Evolutionary conservation across 2,329 filamentous ascomycete species (phyloP).

Genomic region (Aspergillus novofumigatus): DNA sequence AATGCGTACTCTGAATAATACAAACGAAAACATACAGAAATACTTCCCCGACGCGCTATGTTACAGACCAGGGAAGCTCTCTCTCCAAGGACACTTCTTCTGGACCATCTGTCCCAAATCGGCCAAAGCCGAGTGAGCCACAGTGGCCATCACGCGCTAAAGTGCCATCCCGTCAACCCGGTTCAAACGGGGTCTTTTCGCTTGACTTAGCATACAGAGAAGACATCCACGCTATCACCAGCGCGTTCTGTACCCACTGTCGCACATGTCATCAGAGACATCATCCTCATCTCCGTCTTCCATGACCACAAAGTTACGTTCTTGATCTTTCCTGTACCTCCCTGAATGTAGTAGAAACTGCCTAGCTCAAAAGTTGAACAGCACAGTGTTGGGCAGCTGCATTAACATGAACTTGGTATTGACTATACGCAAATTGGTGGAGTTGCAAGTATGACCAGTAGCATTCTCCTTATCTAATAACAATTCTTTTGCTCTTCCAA

Average conservation of each 20-base stretch:
- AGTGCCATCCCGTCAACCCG: slow-evolving; percentile 25
- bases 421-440: neutral
- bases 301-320: no score
- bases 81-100: no score
- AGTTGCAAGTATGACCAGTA: neutral
- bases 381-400: no score
- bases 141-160: neutral
- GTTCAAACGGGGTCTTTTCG: slow-evolving; percentile 20
- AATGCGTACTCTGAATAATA: slow-evolving; percentile 1
- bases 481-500: neutral
- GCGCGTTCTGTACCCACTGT: no score
- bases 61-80: neutral
- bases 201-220: neutral
- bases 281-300: no score
- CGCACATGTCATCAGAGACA: no score
- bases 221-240: no score
- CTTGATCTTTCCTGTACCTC: no score
- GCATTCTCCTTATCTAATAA: neutral
- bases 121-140: no score
- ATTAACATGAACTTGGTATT: neutral
- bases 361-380: no score
- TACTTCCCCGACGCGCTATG: slow-evolving; percentile 1
- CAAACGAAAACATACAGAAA: slow-evolving; percentile 11
- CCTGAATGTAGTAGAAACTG: no score
- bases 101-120: no score